A percentile compares a stretch with the other conserved stretches of the same genome.
Conservation (phyloP, 306 rosid genomes). For the Albizia julibrissin region DNA sequence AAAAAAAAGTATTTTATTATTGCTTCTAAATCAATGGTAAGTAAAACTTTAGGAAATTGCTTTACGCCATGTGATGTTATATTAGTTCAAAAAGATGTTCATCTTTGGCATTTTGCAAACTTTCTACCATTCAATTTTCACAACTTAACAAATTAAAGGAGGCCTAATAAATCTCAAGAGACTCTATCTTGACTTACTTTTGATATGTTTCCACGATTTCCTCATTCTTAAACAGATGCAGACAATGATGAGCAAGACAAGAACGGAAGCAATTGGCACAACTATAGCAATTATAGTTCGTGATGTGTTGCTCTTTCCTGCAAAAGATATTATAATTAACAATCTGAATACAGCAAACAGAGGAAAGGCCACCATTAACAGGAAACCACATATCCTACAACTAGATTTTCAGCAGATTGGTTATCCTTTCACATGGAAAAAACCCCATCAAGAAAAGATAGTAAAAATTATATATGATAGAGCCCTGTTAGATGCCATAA, state of each 20-base stretch:
- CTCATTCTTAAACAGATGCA: conserved; percentile 37
- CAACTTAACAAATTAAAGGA: too few relatives aligned
- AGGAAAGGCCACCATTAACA: background rate
- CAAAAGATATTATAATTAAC: background rate
- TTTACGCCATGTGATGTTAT: background rate
- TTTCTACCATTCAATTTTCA: background rate
- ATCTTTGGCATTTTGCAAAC: background rate
- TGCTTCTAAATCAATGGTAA: background rate
- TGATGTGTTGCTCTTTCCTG: conserved; percentile 40
- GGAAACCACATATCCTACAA: background rate
- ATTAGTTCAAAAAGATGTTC: background rate
- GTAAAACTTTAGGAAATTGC: background rate
- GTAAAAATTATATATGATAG: background rate
- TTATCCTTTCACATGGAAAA: background rate
- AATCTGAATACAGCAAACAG: background rate
- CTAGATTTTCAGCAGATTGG: background rate
- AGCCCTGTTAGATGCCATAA: background rate
- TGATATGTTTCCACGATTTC: background rate
- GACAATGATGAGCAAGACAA: conserved; percentile 23
- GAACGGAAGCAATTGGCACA: conserved; percentile 31
- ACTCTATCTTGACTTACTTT: conserved; percentile 28
- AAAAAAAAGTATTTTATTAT: background rate
- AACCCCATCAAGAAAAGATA: background rate
- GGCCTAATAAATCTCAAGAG: background rate
- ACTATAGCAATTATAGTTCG: conserved; percentile 21